Conservation (phyloP, 768 basidiomycete genomes). For the Dacryopinax primogenitus region DNA sequence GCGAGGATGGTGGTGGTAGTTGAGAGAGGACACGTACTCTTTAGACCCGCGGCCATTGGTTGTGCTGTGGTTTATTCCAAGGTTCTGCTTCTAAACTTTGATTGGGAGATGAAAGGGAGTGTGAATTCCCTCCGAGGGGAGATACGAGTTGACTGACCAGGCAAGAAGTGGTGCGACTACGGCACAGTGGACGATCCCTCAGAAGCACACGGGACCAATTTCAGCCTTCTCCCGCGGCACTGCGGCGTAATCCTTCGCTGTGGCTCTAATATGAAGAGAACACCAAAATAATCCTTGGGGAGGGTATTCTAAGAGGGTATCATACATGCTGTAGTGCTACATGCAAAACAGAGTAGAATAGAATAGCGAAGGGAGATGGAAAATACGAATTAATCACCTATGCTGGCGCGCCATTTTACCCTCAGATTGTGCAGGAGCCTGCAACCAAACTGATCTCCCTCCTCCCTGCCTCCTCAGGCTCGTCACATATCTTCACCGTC, state of each 20-base stretch:
- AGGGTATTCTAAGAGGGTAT: background rate
- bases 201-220: background rate
- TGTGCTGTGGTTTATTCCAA: background rate
- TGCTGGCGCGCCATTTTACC: background rate
- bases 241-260: background rate
- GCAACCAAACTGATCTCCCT: background rate
- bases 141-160: too few species aligned
- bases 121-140: too few species aligned
- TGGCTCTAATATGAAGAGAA: background rate
- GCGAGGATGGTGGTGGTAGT: background rate
- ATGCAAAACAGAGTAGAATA: background rate
- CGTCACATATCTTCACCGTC: conserved; percentile 21
- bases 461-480: background rate
- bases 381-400: background rate
- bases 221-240: background rate
- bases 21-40: conserved; percentile 37
- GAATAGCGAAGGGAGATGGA: background rate
- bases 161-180: background rate
- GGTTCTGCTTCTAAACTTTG: background rate
- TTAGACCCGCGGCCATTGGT: conserved; percentile 53
- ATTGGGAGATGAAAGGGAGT: background rate
- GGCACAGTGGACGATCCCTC: background rate
- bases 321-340: conserved; percentile 4
- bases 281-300: background rate
- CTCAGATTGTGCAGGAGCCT: background rate